These are phyloP conservation scores for Cryptococcus hybrid DNA, from an alignment of 1,284 basidiomycete species.

Conservation along the genomic window DNA sequence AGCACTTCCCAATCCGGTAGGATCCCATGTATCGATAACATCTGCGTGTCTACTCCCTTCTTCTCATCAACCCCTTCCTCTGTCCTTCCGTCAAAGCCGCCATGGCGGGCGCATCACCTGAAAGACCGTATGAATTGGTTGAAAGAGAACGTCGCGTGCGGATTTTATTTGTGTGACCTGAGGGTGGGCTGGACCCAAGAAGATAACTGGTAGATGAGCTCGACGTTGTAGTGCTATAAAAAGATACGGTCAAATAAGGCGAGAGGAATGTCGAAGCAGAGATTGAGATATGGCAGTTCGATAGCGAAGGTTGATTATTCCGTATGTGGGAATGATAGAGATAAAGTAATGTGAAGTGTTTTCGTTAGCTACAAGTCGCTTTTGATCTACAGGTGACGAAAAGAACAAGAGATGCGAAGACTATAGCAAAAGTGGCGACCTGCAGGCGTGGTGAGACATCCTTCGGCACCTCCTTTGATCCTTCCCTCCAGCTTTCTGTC, in stretches of 20 bases:
- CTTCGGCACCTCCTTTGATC: neutral
- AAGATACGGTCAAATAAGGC: constrained; percentile 2
- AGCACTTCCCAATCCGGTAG: constrained; percentile 46
- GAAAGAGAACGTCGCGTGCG: constrained; percentile 35
- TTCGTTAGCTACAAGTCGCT: too few relatives aligned
- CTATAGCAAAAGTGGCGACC: too few relatives aligned
- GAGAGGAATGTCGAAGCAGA: constrained; percentile 5
- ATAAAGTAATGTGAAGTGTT: too few relatives aligned
- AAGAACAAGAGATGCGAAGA: too few relatives aligned
- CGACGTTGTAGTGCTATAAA: constrained; percentile 21
- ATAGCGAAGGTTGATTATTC: neutral
- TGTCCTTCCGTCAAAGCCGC: constrained; percentile 30
- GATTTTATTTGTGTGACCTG: neutral
- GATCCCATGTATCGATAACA: constrained; percentile 51
- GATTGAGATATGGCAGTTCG: neutral
- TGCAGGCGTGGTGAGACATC: too few relatives aligned
- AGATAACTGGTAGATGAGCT: constrained; percentile 25
- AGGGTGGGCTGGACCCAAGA: constrained; percentile 14
- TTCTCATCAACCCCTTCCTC: constrained; percentile 35
- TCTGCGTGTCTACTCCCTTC: constrained; percentile 46
- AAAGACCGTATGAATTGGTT: constrained; percentile 32
- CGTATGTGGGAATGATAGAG: neutral
- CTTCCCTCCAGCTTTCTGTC: neutral
- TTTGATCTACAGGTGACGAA: too few relatives aligned
- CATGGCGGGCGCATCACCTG: constrained; percentile 1